Percentiles rank a stretch among this genome's conserved stretches.
phyloP scores from a whole-genome alignment of 2,329 filamentous ascomycete species.

The Cercospora sesami region DNA sequence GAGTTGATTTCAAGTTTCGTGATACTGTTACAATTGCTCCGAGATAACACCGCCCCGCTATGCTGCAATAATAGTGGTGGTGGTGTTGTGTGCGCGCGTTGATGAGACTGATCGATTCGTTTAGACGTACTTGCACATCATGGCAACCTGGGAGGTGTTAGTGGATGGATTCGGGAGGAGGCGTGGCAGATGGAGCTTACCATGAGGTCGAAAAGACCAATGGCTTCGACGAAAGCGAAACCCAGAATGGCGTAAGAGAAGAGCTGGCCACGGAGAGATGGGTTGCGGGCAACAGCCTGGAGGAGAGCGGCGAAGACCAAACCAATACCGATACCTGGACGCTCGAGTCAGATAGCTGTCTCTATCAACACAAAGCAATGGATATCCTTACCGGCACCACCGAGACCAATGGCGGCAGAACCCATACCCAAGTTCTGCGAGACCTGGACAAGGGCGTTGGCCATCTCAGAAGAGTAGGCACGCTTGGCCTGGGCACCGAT shows the following conservation, averaged over 20 bases:
- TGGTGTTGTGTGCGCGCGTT: background rate
- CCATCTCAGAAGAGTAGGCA: conserved; percentile 85
- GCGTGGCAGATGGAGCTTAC: conserved; percentile 31
- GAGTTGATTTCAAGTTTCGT: background rate
- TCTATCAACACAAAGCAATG: background rate
- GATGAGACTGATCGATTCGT: conserved; percentile 18
- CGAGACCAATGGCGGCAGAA: conserved; percentile 83
- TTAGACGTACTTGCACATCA: conserved; percentile 72
- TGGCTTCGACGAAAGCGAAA: conserved; percentile 93
- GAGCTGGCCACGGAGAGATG: conserved; percentile 89
- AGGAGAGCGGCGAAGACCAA: conserved; percentile 89
- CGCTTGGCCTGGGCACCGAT: conserved; percentile 56
- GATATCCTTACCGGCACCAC: conserved; percentile 32
- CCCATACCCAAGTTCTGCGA: conserved; percentile 76
- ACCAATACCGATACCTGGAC: conserved; percentile 82
- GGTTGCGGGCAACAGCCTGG: conserved; percentile 89
- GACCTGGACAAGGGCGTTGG: conserved; percentile 83
- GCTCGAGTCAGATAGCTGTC: background rate
- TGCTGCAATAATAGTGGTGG: conserved; percentile 18
- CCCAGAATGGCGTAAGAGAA: conserved; percentile 95
- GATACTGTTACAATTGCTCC: conserved; percentile 30
- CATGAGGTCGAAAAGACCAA: conserved; percentile 86
- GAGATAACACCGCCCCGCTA: conserved; percentile 18
- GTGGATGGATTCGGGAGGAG: background rate
- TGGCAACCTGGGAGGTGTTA: conserved; percentile 58